A percentile compares a stretch with the other conserved stretches of the same genome.
phyloP scores from a whole-genome alignment of 176 grass and related monocot genomes.

The Bothriochloa decipiens region DNA sequence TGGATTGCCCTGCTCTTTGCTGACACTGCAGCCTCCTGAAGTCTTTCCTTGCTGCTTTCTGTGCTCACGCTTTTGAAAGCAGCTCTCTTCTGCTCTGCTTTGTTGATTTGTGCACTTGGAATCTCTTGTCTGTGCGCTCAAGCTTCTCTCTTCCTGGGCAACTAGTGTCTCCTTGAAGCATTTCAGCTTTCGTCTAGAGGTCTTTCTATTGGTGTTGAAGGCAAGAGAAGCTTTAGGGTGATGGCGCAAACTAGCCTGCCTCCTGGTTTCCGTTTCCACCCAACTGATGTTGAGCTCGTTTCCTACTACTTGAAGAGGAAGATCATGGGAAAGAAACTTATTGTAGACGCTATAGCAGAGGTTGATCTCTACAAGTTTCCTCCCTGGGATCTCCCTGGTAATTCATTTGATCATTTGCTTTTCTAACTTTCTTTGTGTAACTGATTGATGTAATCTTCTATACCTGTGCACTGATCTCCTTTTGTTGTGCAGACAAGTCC shows the following conservation, averaged over 20 bases:
- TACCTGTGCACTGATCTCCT: neutral
- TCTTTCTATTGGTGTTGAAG: slow-evolving; percentile 26
- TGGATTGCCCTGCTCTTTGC: slow-evolving; percentile 25
- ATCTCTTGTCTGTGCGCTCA: slow-evolving; percentile 1
- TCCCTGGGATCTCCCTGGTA: slow-evolving; percentile 97
- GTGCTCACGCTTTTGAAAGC: slow-evolving; percentile 4
- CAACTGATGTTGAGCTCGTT: slow-evolving; percentile 90
- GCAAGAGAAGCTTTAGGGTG: slow-evolving; percentile 21
- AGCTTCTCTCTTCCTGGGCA: slow-evolving; percentile 10
- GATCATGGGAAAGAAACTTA: slow-evolving; percentile 74
- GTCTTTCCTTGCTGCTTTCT: slow-evolving; percentile 26
- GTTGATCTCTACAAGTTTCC: slow-evolving; percentile 89
- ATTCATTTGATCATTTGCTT: slow-evolving; percentile 16
- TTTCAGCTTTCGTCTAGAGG: slow-evolving; percentile 30
- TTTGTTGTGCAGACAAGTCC: slow-evolving; percentile 63
- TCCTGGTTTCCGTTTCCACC: slow-evolving; percentile 91
- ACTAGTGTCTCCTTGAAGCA: slow-evolving; percentile 20
- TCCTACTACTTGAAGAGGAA: slow-evolving; percentile 91
- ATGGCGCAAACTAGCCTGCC: slow-evolving; percentile 77
- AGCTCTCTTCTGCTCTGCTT: neutral
- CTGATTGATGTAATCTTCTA: neutral
- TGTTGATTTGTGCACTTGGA: slow-evolving; percentile 1
- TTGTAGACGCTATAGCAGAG: slow-evolving; percentile 70
- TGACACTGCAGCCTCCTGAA: slow-evolving; percentile 33
- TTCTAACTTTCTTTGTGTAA: neutral